phyloP scores from a whole-genome alignment of 2,329 filamentous ascomycete genomes.

The Fusarium sp. region DNA sequence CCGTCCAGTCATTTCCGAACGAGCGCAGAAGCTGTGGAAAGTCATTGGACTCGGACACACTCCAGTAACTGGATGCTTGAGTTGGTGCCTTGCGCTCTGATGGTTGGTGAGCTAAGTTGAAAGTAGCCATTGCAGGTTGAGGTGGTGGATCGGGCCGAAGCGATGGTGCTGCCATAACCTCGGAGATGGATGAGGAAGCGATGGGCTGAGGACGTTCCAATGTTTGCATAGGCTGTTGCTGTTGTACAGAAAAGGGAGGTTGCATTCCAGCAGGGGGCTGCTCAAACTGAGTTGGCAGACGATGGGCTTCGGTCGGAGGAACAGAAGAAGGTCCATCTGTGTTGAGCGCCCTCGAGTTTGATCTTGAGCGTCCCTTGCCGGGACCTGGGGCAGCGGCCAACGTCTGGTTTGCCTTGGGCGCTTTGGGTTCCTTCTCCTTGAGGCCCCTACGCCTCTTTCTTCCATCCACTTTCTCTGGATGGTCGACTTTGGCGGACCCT shows the following conservation, averaged over 20 bases:
- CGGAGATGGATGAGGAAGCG: constrained; percentile 60
- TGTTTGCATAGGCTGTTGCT: constrained; percentile 47
- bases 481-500: constrained; percentile 60
- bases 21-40: constrained; percentile 80
- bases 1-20: constrained; percentile 84
- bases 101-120: constrained; percentile 64
- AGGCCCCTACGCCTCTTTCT: constrained; percentile 57
- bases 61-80: constrained; percentile 88
- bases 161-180: constrained; percentile 70
- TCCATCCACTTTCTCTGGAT: constrained; percentile 62
- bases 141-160: constrained; percentile 68
- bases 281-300: constrained; percentile 62
- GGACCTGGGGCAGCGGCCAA: constrained; percentile 63
- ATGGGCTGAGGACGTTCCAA: constrained; percentile 57
- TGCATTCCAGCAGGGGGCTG: constrained; percentile 59
- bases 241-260: constrained; percentile 57
- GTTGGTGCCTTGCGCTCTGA: constrained; percentile 66
- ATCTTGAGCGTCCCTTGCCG: constrained; percentile 67
- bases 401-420: constrained; percentile 58
- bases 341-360: constrained; percentile 66
- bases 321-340: constrained; percentile 60
- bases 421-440: constrained; percentile 61
- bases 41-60: constrained; percentile 83
- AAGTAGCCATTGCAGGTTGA: constrained; percentile 64
- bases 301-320: constrained; percentile 57